Percentiles rank a stretch among this genome's conserved stretches.
Conservation (phyloP, 1,284 basidiomycete species). For the Boletus albobrunnescens region DNA sequence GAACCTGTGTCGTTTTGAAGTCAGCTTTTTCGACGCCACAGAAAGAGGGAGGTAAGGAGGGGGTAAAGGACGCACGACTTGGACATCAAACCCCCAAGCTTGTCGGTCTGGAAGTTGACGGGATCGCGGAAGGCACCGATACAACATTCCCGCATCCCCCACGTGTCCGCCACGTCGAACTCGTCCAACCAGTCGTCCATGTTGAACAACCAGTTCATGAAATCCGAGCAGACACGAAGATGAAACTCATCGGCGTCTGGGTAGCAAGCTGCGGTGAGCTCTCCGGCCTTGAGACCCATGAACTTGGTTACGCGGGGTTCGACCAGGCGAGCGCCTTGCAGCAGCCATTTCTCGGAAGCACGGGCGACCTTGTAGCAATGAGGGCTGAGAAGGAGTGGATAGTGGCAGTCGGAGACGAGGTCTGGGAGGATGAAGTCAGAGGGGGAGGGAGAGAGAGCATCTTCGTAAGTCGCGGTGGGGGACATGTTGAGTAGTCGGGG, state of each 20-base stretch:
- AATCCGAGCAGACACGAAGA: slow-evolving; percentile 60
- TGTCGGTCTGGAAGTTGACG: slow-evolving; percentile 43
- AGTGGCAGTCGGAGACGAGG: slow-evolving; percentile 57
- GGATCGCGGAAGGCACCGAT: slow-evolving; percentile 53
- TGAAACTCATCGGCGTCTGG: slow-evolving; percentile 48
- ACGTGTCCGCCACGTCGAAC: slow-evolving; percentile 33
- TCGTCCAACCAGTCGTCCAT: slow-evolving; percentile 58
- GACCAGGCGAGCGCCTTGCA: slow-evolving; percentile 48
- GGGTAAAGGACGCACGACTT: slow-evolving; percentile 45
- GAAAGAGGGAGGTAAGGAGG: not conserved
- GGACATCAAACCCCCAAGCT: slow-evolving; percentile 48
- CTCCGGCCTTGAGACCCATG: slow-evolving; percentile 58
- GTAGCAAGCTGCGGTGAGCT: slow-evolving; percentile 65
- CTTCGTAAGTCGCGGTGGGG: slow-evolving; percentile 24
- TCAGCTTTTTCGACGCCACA: slow-evolving; percentile 6
- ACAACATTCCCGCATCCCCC: slow-evolving; percentile 43
- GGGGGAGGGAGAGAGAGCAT: slow-evolving; percentile 4
- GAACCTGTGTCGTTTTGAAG: slow-evolving; percentile 36
- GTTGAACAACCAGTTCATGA: slow-evolving; percentile 55
- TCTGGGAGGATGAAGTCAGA: slow-evolving; percentile 60
- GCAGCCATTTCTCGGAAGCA: slow-evolving; percentile 58
- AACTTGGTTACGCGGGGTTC: slow-evolving; percentile 49
- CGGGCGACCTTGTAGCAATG: slow-evolving; percentile 52
- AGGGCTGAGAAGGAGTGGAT: slow-evolving; percentile 49
- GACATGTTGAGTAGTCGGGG: slow-evolving; percentile 19